phyloP scores from a whole-genome alignment of 2,329 filamentous ascomycete genomes.

The Verticillium klebahnii region DNA sequence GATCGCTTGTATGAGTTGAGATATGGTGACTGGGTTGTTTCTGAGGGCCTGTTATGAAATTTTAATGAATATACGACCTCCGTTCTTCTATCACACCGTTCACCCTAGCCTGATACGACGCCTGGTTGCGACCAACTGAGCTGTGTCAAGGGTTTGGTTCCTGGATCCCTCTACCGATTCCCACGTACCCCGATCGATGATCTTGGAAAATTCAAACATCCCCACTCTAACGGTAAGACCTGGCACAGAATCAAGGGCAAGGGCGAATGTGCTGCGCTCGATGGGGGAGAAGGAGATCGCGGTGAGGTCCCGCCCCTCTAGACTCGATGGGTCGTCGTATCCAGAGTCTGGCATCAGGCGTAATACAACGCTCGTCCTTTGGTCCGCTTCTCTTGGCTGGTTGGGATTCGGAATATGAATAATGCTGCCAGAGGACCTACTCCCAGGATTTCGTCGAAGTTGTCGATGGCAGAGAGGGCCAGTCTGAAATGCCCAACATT shows the following conservation, averaged over 20 bases:
- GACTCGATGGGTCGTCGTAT: background rate
- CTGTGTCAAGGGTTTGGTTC: background rate
- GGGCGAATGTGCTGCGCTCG: background rate
- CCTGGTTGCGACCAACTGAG: background rate
- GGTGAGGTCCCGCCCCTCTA: background rate
- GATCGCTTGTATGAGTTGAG: background rate
- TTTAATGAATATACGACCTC: background rate
- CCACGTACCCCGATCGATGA: background rate
- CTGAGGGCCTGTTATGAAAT: background rate
- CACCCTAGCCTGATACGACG: background rate
- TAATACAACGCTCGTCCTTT: background rate
- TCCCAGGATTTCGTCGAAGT: background rate
- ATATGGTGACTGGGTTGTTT: background rate
- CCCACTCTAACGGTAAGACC: background rate
- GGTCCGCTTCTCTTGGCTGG: background rate
- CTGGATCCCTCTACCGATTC: background rate
- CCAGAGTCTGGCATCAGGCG: background rate
- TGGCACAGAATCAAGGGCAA: background rate
- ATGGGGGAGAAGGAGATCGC: background rate
- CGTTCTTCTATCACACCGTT: background rate
- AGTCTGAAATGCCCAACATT: constrained; percentile 1
- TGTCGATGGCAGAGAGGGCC: background rate
- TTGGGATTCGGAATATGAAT: background rate
- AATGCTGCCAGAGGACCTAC: background rate
- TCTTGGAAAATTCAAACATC: background rate